A percentile compares a stretch with the other conserved stretches of the same genome.
phyloP scores from a whole-genome alignment of 805 yeast species.

The Saturnispora galanensis region DNA sequence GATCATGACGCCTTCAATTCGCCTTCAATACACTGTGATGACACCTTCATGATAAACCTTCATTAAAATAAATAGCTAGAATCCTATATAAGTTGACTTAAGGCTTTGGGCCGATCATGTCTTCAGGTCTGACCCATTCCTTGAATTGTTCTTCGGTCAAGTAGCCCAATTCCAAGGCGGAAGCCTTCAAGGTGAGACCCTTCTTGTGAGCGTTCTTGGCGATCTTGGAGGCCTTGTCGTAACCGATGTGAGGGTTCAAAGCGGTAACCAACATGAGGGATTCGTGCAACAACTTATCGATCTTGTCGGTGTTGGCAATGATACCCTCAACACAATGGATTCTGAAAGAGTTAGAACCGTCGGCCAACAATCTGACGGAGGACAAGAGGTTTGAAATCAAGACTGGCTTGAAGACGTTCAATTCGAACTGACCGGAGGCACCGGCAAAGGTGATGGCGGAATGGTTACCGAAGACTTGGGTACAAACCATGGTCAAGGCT shows the following conservation, averaged over 20 bases:
- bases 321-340: slow-evolving; percentile 93
- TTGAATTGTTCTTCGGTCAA: slow-evolving; percentile 81
- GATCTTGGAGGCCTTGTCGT: slow-evolving; percentile 93
- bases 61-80: not conserved
- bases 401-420: slow-evolving; percentile 96
- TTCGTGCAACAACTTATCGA: slow-evolving; percentile 80
- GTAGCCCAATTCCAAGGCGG: slow-evolving; percentile 86
- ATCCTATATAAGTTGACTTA: not conserved
- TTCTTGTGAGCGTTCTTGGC: slow-evolving; percentile 98
- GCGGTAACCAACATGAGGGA: slow-evolving; percentile 98
- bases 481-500: slow-evolving; percentile 96
- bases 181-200: slow-evolving; percentile 90
- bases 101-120: slow-evolving; percentile 88
- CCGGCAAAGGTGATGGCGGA: slow-evolving; percentile 94
- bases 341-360: slow-evolving; percentile 85
- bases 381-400: slow-evolving; percentile 83
- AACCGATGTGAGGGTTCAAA: slow-evolving; percentile 96
- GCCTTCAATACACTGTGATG: too few relatives aligned
- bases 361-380: slow-evolving; percentile 81
- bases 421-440: slow-evolving; percentile 97
- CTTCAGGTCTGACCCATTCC: slow-evolving; percentile 95
- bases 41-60: not conserved
- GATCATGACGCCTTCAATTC: too few relatives aligned
- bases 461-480: slow-evolving; percentile 97
- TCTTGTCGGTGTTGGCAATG: slow-evolving; percentile 77